These are phyloP conservation scores for Neurospora sublineolata DNA, from an alignment of 495 filamentous ascomycete genomes.

Conservation along the genomic window DNA sequence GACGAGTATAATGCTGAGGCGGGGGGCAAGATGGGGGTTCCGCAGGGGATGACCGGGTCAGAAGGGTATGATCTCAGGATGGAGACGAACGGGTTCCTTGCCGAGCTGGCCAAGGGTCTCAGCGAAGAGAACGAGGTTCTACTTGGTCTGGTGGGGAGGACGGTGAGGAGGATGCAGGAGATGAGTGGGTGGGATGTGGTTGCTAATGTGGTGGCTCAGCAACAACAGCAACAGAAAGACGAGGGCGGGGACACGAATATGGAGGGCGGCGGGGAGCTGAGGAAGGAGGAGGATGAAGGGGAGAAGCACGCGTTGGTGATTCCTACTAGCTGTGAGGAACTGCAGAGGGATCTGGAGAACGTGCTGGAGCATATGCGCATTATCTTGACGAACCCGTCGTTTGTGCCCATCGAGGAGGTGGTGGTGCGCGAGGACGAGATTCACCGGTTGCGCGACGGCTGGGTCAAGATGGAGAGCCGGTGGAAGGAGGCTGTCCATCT, in stretches of 20 bases:
- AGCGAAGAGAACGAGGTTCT: constrained; percentile 91
- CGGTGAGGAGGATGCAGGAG: constrained; percentile 59
- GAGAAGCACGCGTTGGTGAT: constrained; percentile 34
- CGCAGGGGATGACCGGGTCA: constrained; percentile 39
- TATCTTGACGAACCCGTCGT: constrained; percentile 85
- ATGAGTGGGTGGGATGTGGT: constrained; percentile 54
- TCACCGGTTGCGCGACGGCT: constrained; percentile 62
- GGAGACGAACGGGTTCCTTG: constrained; percentile 88
- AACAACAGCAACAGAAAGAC: constrained; percentile 7
- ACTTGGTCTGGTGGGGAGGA: constrained; percentile 58
- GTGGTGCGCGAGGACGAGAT: constrained; percentile 87
- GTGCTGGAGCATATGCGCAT: constrained; percentile 70
- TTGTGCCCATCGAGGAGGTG: constrained; percentile 91
- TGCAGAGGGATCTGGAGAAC: constrained; percentile 58
- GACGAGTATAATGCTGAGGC: neutral
- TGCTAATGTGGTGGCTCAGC: neutral
- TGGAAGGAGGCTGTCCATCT: constrained; percentile 83
- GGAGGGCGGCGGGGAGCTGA: constrained; percentile 11
- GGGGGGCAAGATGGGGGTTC: constrained; percentile 10
- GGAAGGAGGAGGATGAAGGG: constrained; percentile 9
- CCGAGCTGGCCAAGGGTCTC: constrained; percentile 71
- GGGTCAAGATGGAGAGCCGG: constrained; percentile 80
- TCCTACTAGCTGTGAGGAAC: constrained; percentile 55
- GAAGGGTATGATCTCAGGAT: constrained; percentile 62
- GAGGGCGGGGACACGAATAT: constrained; percentile 29